Base-by-base conservation (phyloP, 176 grass and related monocot genomes). In the Musa schizocarpa region DNA sequence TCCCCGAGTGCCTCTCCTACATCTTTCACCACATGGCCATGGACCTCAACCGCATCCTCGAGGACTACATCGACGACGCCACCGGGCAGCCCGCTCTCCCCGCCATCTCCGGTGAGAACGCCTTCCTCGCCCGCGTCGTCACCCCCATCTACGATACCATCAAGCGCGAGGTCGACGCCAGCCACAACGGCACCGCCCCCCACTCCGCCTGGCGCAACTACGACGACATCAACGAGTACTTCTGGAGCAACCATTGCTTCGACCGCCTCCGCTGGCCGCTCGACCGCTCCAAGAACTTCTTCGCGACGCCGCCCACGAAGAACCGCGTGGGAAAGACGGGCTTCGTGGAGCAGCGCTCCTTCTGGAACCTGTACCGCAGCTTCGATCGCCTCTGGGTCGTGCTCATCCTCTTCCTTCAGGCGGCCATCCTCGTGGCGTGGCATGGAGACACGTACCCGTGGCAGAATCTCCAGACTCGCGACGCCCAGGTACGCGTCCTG, bases 161-260 rank as follows among this genome's bases (percentile, higher is more conserved):
- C 71, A 78, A 83, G 29, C 75, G 8, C 0, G 94, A 98, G 86
- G 78, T 91, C 62, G 73, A 67, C 0, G 86, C 82, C 53, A 98
- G 94, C 79, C 82, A 66, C 56, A 74, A 91, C 13, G 94, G 94
- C 68, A 87, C 79, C 54, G 89, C 87, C 13, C 94, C 94, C 0
- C 94, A 98, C 43, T 91, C 94, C 0, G 90, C 90, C 5, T 98
- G 94, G 94, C 85, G 94, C 29, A 98, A 98, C 75, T 98, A 98
- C 54, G 94, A 98, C 53, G 94, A 98, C 83, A 81, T 93, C 16
- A 98, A 98, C 54, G 94, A 98, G 82, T 98, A 98, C 82, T 98
- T 98, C 76, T 98, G 94, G 94, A 88, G 84, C 21, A 61, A 86
- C 0, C 16, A 58, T 50, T 91, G 92, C 57, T 93, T 98, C 64